These are phyloP conservation scores for Sphagnum fallax DNA, from an alignment of 228 moss, liverwort and hornwort species.

Conservation along the genomic window DNA sequence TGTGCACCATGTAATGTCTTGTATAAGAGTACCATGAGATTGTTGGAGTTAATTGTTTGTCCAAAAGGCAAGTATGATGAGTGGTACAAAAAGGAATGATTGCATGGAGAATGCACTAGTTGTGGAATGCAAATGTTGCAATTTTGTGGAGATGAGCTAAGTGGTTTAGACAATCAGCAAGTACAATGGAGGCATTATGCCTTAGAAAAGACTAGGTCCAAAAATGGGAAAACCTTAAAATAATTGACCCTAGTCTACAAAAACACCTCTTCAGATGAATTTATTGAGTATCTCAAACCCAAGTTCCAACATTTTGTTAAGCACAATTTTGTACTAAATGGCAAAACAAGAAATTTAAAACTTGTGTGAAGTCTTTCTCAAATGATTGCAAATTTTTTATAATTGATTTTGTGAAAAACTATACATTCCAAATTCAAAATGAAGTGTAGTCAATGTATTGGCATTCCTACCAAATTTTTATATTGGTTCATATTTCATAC, in stretches of 20 bases:
- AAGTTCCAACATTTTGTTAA: not conserved
- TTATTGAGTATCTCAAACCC: not conserved
- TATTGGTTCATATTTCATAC: not conserved
- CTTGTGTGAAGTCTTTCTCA: not conserved
- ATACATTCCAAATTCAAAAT: slow-evolving; percentile 1
- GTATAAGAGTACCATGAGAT: no score
- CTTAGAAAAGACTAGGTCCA: no score
- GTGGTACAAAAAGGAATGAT: no score
- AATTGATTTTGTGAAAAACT: slow-evolving; percentile 2
- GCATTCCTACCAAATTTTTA: not conserved
- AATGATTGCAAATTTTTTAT: not conserved
- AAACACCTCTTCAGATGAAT: not conserved
- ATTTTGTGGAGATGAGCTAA: no score
- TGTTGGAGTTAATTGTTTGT: no score
- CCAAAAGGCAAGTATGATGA: no score
- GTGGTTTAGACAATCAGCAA: no score
- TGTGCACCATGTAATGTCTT: no score
- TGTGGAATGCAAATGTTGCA: no score
- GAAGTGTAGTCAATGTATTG: not conserved
- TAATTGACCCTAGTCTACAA: not conserved
- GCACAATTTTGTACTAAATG: slow-evolving; percentile 1
- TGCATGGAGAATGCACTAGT: no score
- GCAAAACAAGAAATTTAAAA: not conserved
- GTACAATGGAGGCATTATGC: no score
- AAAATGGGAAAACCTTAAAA: no score